These are phyloP conservation scores for Theobroma grandiflorum DNA, from an alignment of 441 rosid genomes.

Conservation along the genomic window DNA sequence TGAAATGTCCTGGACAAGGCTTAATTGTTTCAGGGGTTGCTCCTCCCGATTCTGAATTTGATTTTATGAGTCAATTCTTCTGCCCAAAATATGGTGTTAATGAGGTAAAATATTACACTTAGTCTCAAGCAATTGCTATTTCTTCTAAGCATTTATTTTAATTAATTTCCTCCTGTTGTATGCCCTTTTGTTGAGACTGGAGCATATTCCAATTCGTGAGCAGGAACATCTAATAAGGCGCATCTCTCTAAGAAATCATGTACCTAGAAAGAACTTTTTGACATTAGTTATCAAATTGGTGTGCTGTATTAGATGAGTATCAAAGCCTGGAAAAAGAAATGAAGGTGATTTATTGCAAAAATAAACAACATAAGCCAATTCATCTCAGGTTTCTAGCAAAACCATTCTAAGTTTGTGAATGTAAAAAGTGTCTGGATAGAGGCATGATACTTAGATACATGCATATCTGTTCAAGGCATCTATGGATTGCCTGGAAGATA, in stretches of 20 bases:
- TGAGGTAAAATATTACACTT: conserved; percentile 49
- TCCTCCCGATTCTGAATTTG: conserved; percentile 64
- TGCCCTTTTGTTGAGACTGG: neutral
- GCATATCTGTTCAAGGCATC: neutral
- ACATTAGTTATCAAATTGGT: neutral
- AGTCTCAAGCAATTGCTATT: neutral
- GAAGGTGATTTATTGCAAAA: neutral
- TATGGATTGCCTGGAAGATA: neutral
- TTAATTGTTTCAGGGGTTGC: conserved; percentile 63
- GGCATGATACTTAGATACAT: neutral
- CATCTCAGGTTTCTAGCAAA: neutral
- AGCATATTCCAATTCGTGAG: neutral
- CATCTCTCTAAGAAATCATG: neutral
- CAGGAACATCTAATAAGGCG: neutral
- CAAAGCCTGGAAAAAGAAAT: neutral
- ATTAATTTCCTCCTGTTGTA: neutral
- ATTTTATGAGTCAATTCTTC: conserved; percentile 71
- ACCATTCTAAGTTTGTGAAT: neutral
- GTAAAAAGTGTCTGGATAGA: neutral
- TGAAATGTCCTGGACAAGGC: conserved; percentile 65
- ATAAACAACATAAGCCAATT: neutral
- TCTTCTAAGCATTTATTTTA: neutral
- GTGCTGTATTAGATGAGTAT: neutral
- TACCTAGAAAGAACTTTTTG: neutral
- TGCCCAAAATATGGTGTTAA: conserved; percentile 64